Percentiles rank a stretch among this genome's conserved stretches.
phyloP scores from a whole-genome alignment of 129 eudicot species.

The Chrysanthemum makinoi region DNA sequence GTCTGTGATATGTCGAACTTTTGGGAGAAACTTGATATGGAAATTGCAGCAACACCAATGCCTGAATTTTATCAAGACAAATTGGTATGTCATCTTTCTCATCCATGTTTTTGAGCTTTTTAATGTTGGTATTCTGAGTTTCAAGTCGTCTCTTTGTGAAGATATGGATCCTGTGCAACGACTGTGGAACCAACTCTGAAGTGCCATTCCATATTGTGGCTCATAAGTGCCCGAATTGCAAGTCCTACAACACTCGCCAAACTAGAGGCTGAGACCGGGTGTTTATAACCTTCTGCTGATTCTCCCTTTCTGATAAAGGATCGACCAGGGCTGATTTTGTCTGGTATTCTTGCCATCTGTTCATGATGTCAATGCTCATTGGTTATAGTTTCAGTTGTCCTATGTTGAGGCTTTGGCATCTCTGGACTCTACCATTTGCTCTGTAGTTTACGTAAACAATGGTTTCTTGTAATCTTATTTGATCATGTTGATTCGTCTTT shows the following conservation, averaged over 20 bases:
- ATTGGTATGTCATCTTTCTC: constrained; percentile 39
- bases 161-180: constrained; percentile 90
- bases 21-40: constrained; percentile 83
- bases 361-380: too few relatives aligned
- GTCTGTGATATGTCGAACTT: constrained; percentile 85
- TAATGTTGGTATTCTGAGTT: constrained; percentile 3
- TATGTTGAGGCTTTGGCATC: too few relatives aligned
- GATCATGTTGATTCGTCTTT: too few relatives aligned
- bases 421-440: too few relatives aligned
- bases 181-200: constrained; percentile 63
- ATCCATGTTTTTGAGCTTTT: constrained; percentile 12
- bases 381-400: too few relatives aligned
- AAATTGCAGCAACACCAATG: constrained; percentile 87
- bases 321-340: too few relatives aligned
- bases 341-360: too few relatives aligned
- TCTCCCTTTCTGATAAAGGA: too few relatives aligned
- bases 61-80: constrained; percentile 59
- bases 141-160: constrained; percentile 16
- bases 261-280: constrained; percentile 40
- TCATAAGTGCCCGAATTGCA: constrained; percentile 81
- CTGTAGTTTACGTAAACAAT: too few relatives aligned
- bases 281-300: not conserved
- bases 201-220: constrained; percentile 70
- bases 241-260: constrained; percentile 86
- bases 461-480: too few relatives aligned